Evolutionary conservation across 805 yeast genomes (phyloP).

Genomic region (Saccharomyces mikatae): DNA sequence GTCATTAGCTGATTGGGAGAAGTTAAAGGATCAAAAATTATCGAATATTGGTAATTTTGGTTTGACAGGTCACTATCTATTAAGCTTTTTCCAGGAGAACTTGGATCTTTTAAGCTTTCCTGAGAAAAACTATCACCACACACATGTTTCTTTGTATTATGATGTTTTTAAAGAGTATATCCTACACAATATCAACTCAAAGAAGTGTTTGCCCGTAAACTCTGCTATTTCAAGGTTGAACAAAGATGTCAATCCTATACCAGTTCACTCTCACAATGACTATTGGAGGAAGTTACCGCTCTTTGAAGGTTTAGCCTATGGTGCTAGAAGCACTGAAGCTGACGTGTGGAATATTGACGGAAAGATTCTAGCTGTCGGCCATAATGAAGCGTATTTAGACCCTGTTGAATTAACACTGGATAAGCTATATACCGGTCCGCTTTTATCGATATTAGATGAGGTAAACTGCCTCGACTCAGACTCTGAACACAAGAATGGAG

Average conservation of each 20-base stretch:
- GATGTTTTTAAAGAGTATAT: background rate
- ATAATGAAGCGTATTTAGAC: conserved; percentile 41
- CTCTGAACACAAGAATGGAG: conserved; percentile 27
- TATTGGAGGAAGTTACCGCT: conserved; percentile 56
- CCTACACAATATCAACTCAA: background rate
- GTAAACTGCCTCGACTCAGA: conserved; percentile 33
- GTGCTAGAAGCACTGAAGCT: conserved; percentile 56
- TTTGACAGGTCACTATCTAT: background rate
- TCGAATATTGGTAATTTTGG: background rate
- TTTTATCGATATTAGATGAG: conserved; percentile 40
- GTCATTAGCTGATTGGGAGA: background rate
- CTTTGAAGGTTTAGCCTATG: conserved; percentile 45
- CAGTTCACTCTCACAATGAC: conserved; percentile 61
- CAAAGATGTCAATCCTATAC: conserved; percentile 17
- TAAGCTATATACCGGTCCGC: conserved; percentile 45
- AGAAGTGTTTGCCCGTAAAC: conserved; percentile 9
- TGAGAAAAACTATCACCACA: background rate
- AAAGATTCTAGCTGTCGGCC: conserved; percentile 49
- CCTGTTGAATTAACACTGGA: conserved; percentile 38
- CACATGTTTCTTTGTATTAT: background rate
- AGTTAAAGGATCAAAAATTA: background rate
- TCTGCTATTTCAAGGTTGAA: conserved; percentile 19
- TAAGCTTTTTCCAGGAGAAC: background rate
- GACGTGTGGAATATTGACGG: conserved; percentile 45
- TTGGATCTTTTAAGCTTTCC: background rate